phyloP scores from a whole-genome alignment of 1,284 basidiomycete genomes.

The Tilletiaria anomala region DNA sequence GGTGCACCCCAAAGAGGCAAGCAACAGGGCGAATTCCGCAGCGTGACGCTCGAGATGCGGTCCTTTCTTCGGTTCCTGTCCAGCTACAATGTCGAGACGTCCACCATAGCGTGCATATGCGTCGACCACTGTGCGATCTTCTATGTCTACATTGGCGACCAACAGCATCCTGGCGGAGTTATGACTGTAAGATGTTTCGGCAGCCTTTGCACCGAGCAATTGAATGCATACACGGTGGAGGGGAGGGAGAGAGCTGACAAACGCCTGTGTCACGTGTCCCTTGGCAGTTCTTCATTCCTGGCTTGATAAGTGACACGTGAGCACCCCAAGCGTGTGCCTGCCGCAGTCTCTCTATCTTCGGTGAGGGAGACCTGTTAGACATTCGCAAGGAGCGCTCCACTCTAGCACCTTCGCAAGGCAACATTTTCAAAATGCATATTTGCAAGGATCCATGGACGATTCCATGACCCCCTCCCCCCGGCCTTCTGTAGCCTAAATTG shows the following conservation, averaged over 20 bases:
- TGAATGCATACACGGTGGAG: neutral
- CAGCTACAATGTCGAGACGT: slow-evolving; percentile 27
- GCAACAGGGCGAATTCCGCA: slow-evolving; percentile 9
- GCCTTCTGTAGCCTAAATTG: too few species aligned
- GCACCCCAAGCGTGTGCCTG: too few species aligned
- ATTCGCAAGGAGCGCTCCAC: too few species aligned
- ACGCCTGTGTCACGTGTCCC: neutral
- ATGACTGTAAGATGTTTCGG: slow-evolving; percentile 22
- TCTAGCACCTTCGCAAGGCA: too few species aligned
- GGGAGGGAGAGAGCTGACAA: neutral
- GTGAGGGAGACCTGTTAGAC: too few species aligned
- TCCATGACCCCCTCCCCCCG: too few species aligned
- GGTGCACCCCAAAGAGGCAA: slow-evolving; percentile 6
- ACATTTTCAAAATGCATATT: too few species aligned
- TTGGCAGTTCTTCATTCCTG: slow-evolving; percentile 1
- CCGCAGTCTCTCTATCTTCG: too few species aligned
- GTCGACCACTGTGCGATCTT: slow-evolving; percentile 36
- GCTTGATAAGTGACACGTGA: neutral
- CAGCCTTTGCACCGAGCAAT: too few species aligned
- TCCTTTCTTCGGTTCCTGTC: slow-evolving; percentile 33
- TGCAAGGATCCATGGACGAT: too few species aligned
- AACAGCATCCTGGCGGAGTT: slow-evolving; percentile 17
- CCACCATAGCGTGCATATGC: slow-evolving; percentile 37
- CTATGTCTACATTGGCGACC: slow-evolving; percentile 38
- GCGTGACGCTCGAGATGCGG: slow-evolving; percentile 32